Evolutionary conservation across 139 green algal genomes (phyloP).

Genomic region (Pleodorina starrii): DNA sequence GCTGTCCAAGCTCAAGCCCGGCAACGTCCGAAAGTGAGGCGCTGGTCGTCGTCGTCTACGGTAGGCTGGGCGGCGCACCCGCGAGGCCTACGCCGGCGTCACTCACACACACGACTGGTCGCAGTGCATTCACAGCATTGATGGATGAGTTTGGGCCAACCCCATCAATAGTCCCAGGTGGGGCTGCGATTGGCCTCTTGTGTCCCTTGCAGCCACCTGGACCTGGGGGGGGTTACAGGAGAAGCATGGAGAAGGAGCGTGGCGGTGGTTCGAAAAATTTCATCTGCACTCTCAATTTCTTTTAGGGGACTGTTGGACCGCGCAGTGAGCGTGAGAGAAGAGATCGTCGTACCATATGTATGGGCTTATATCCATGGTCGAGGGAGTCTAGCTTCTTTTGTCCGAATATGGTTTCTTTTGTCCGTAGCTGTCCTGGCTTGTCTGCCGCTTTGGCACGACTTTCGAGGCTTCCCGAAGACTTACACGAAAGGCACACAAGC

Average conservation of each 20-base stretch:
- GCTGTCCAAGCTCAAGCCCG: not conserved
- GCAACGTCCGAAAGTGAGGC: not conserved
- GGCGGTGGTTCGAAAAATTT: not conserved
- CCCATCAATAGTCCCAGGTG: too few species aligned
- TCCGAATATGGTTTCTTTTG: too few species aligned
- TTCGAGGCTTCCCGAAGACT: too few species aligned
- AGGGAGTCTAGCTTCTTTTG: too few species aligned
- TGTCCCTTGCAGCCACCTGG: not conserved
- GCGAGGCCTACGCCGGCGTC: too few species aligned
- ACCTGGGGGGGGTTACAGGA: not conserved
- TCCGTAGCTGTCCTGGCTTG: too few species aligned
- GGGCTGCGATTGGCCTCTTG: not conserved
- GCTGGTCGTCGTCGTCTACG: not conserved
- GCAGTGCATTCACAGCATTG: not conserved
- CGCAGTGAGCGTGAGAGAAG: not conserved
- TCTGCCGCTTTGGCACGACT: too few species aligned
- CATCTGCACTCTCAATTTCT: not conserved
- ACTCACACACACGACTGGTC: not conserved
- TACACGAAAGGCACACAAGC: too few species aligned
- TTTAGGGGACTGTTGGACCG: not conserved
- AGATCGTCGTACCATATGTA: too few species aligned
- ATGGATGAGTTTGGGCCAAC: not conserved
- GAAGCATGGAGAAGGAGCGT: not conserved
- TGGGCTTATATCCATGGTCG: too few species aligned
- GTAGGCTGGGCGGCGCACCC: not conserved